Conservation (phyloP, 2,329 filamentous ascomycete genomes). For the Penicillium hesseltinei region DNA sequence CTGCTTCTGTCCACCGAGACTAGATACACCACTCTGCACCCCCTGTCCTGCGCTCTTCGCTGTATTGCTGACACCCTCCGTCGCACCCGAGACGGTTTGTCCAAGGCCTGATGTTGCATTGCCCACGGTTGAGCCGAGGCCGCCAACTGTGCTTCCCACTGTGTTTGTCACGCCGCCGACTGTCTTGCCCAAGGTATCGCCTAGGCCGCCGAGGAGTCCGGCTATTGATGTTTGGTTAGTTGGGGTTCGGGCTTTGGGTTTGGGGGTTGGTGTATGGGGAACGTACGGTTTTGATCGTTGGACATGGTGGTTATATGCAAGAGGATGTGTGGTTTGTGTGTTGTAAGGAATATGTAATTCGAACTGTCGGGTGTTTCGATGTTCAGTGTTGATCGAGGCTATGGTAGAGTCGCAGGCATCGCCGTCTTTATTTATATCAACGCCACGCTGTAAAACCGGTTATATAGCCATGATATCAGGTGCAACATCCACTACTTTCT, state of each 20-base stretch:
- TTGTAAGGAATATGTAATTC: background rate
- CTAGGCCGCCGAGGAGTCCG: slow-evolving; percentile 29
- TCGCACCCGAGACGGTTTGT: slow-evolving; percentile 28
- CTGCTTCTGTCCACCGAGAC: slow-evolving; percentile 22
- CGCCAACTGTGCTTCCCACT: slow-evolving; percentile 26
- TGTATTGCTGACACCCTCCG: slow-evolving; percentile 31
- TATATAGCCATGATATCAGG: slow-evolving; percentile 24
- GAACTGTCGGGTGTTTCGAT: background rate
- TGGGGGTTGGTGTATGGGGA: background rate
- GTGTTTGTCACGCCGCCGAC: slow-evolving; percentile 36
- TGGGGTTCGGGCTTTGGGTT: background rate
- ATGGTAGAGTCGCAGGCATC: background rate
- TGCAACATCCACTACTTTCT: slow-evolving; percentile 5
- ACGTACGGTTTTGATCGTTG: slow-evolving; percentile 16
- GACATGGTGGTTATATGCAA: slow-evolving; percentile 9
- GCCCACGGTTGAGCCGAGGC: slow-evolving; percentile 36
- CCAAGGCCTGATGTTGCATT: slow-evolving; percentile 33
- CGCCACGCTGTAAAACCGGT: slow-evolving; percentile 8
- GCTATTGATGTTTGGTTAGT: slow-evolving; percentile 1
- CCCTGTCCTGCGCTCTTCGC: slow-evolving; percentile 25
- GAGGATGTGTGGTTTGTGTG: background rate
- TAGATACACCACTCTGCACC: slow-evolving; percentile 10
- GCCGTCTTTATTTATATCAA: slow-evolving; percentile 1
- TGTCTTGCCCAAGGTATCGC: slow-evolving; percentile 30
- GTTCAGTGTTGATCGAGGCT: background rate